phyloP scores from a whole-genome alignment of 2,329 filamentous ascomycete genomes.

The Colletotrichum trifolii region DNA sequence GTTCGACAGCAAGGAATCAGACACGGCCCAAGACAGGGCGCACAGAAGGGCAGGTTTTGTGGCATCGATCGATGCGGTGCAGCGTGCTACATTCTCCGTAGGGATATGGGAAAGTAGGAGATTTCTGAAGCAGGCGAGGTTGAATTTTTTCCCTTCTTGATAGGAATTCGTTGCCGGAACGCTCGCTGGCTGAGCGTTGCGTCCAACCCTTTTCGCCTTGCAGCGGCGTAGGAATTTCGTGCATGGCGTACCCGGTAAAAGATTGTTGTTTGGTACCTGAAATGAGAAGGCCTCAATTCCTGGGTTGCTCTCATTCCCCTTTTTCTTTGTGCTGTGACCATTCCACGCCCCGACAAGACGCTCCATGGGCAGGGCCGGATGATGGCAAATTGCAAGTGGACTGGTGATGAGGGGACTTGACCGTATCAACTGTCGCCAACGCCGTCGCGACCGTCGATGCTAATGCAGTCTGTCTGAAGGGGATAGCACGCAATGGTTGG shows the following conservation, averaged over 20 bases:
- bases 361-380: too few relatives aligned
- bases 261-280: too few relatives aligned
- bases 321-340: conserved; percentile 15
- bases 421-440: conserved; percentile 10
- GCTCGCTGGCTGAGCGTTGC: not conserved
- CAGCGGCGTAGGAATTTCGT: too few relatives aligned
- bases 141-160: not conserved
- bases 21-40: conserved; percentile 21
- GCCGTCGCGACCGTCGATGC: not conserved
- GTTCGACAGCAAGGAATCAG: conserved; percentile 19
- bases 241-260: too few relatives aligned
- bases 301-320: not conserved
- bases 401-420: not conserved
- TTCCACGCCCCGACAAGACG: conserved; percentile 5
- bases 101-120: conserved; percentile 5
- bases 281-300: too few relatives aligned
- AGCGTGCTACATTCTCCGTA: conserved; percentile 5
- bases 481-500: not conserved
- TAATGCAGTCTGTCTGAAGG: conserved; percentile 8
- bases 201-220: conserved; percentile 1
- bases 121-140: conserved; percentile 9
- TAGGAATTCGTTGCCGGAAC: too few relatives aligned
- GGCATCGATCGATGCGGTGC: conserved; percentile 26
- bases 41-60: conserved; percentile 7
- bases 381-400: too few relatives aligned